Base-by-base conservation (phyloP, 2,329 filamentous ascomycete genomes). In the Penicillium sp. region DNA sequence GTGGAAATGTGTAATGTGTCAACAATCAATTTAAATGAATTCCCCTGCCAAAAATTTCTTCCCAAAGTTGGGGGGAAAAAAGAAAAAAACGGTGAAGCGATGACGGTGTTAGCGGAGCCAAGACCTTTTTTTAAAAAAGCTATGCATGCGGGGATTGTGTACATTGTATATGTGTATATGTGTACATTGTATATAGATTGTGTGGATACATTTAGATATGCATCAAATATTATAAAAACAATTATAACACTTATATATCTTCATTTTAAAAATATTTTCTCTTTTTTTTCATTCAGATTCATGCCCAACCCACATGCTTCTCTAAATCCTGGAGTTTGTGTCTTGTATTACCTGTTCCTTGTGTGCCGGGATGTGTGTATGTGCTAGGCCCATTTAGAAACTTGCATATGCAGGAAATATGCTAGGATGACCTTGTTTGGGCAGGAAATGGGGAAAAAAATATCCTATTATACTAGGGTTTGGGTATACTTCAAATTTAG, bases 51-150 rank as follows among this genome's bases (percentile, higher is more conserved):
- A 50, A 41, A 54, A 33, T 4, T 48, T 48, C 29, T 23, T 48
- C 29, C 35, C n/a, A 43, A 48, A 42, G 57, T 52, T 52, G 51
- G 59, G 49, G 44, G 53, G 33, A 52, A 51, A n/a, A 52, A 49
- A 61, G 60, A 60, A 63, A 64, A 64, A 64, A 63, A 65, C 63
- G 63, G 62, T 66, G 62, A 65, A 62, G 63, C 50, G 63, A 62
- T 62, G 60, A 54, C 45, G 42, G 55, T 48, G 39, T 45, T 65
- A 66, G 65, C 59, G 36, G 45, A 52, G 53, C 60, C 60, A 64
- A 64, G 62, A 59, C 62, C 58, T 35, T 17, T 36, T 61, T 64
- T 58, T 53, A 31, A 33, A 33, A 33, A 33, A 33, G 31, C 12
- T 33, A 33, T 61, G 63, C 62, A 64, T 64, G 60, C 60, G 63